A percentile compares a stretch with the other conserved stretches of the same genome.
Conservation (phyloP, 306 rosid species). For the Fagus sylvatica region DNA sequence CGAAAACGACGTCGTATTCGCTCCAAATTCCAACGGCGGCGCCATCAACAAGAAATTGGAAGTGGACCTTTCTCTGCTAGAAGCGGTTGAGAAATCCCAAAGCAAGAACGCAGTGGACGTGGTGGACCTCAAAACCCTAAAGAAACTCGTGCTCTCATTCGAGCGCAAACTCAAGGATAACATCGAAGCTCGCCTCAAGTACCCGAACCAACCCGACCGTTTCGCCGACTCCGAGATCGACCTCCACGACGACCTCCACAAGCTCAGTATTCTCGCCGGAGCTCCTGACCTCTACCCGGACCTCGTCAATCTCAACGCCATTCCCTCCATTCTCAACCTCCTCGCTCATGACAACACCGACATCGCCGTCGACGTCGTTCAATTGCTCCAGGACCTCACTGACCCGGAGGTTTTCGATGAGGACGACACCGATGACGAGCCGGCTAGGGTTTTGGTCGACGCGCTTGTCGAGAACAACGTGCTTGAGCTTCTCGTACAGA, state of each 20-base stretch:
- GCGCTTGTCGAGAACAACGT: slow-evolving; percentile 69
- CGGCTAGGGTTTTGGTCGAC: slow-evolving; percentile 74
- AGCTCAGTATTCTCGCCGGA: slow-evolving; percentile 81
- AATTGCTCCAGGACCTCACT: slow-evolving; percentile 79
- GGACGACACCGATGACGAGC: slow-evolving; percentile 73
- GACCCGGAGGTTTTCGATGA: slow-evolving; percentile 86
- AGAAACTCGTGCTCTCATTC: slow-evolving; percentile 77
- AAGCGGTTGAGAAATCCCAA: slow-evolving; percentile 80
- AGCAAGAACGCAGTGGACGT: slow-evolving; percentile 41
- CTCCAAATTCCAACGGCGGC: slow-evolving; percentile 30
- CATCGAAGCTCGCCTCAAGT: slow-evolving; percentile 87
- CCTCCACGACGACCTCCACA: slow-evolving; percentile 88
- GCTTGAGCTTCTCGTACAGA: slow-evolving; percentile 80
- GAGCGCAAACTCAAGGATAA: slow-evolving; percentile 90
- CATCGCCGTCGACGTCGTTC: slow-evolving; percentile 80
- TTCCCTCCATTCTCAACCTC: slow-evolving; percentile 76
- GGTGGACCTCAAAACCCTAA: slow-evolving; percentile 66
- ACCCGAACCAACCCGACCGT: slow-evolving; percentile 81
- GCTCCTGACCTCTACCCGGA: slow-evolving; percentile 92
- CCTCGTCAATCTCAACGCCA: slow-evolving; percentile 65
- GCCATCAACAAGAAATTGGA: background rate
- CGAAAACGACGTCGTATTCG: slow-evolving; percentile 20
- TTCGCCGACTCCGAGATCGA: slow-evolving; percentile 91
- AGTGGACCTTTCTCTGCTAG: slow-evolving; percentile 70
- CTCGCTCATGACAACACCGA: slow-evolving; percentile 82